Evolutionary conservation across 306 rosid species (phyloP), one percentile per base, ranked within the genome.

Genomic region (Aeschynomene evenia): DNA sequence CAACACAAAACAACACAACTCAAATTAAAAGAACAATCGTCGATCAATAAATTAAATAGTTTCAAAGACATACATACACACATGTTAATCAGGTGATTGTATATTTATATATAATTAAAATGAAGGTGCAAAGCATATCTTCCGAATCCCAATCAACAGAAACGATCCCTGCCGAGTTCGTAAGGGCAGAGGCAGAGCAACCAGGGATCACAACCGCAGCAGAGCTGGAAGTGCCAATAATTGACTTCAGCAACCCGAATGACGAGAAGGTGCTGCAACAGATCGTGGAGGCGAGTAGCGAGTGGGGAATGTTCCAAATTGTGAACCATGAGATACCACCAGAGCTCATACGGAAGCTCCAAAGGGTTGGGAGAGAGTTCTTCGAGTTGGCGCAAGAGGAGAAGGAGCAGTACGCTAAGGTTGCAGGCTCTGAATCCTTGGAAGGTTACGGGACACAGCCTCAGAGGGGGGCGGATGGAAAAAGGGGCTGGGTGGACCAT

Each of bases 301-400:
- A 80, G 0, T 85, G 90, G 93, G 93, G 93, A 0, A 87, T 87
- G 86, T 82, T 80, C 64, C 92, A 85, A 59, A 71, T 85, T 15
- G 81, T 85, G 68, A 87, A 87, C 81, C 89, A 85, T 46, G 72
- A 45, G 11, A 78, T 87, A 33, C 89, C 92, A 0, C 26, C 20
- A 8, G 74, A 82, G 8, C 72, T 59, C 2, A 82, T 87, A 7
- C n/a, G 20, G 18, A 60, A 66, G 9, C 34, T 85, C 51, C 92
- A 80, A 36, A 58, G 21, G 3, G 85, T 67, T 2, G 92, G 92
- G 2, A 73, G 70, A 65, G 74, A 34, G 5, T 87, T 87, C 65
- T 87, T 87, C 34, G 75, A 76, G 48, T 79, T 85, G 0, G 71
- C 88, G 0, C 80, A 14, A 0, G 86, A 77, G 19, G 85, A 82